A percentile compares a stretch with the other conserved stretches of the same genome.
Evolutionary conservation across 1,284 basidiomycete genomes (phyloP).

Genomic region (Salmacisia buchloeana): DNA sequence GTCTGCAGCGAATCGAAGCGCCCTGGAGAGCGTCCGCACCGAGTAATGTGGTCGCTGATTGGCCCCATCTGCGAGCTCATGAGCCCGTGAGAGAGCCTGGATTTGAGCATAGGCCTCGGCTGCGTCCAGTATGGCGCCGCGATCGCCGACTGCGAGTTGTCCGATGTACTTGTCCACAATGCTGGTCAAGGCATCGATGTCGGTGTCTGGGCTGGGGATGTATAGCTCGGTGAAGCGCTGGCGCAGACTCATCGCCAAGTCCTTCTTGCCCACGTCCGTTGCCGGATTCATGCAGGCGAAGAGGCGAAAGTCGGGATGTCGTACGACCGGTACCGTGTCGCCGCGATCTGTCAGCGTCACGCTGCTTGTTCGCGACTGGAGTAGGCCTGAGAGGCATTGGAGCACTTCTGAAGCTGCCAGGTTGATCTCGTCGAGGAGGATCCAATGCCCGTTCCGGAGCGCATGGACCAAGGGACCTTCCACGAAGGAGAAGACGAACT

Average conservation of each 20-base stretch:
- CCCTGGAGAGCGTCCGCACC: constrained; percentile 89
- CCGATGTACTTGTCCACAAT: constrained; percentile 91
- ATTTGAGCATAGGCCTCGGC: constrained; percentile 84
- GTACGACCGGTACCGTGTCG: constrained; percentile 78
- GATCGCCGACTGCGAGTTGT: constrained; percentile 73
- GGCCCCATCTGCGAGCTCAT: constrained; percentile 87
- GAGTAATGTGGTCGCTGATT: constrained; percentile 95
- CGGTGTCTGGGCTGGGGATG: constrained; percentile 84
- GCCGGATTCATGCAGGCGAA: constrained; percentile 99
- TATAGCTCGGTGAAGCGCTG: constrained; percentile 93
- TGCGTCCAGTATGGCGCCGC: constrained; percentile 78
- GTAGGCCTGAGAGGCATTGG: constrained; percentile 80
- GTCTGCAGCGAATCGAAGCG: constrained; percentile 83
- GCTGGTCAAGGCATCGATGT: constrained; percentile 79
- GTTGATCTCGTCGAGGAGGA: constrained; percentile 94
- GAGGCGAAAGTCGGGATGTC: constrained; percentile 89
- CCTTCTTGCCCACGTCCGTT: constrained; percentile 96
- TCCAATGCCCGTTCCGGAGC: constrained; percentile 82
- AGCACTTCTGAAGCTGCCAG: constrained; percentile 89
- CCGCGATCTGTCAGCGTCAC: constrained; percentile 92
- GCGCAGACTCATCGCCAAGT: constrained; percentile 82
- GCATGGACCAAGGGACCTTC: constrained; percentile 96
- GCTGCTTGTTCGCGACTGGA: constrained; percentile 78
- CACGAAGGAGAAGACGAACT: constrained; percentile 71
- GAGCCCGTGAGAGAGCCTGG: constrained; percentile 69